A percentile compares a stretch with the other conserved stretches of the same genome.
phyloP scores from a whole-genome alignment of 306 rosid genomes.

The Dicorynia guianensis region DNA sequence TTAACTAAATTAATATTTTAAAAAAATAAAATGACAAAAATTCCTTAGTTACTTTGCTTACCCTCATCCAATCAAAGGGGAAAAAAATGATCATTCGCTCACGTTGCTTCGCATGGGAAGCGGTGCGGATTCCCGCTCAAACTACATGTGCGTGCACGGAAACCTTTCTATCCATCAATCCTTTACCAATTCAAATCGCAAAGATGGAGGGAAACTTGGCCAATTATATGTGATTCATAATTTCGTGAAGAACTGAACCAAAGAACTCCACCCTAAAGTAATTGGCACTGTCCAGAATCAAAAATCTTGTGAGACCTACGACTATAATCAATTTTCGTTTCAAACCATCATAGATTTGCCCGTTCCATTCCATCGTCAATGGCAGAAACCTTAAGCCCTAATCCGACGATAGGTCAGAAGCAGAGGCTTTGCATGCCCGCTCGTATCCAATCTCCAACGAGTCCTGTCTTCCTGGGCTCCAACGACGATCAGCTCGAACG shows the following conservation, averaged over 20 bases:
- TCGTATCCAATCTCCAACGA: conserved; percentile 67
- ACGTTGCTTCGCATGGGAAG: no score
- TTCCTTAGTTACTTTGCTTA: no score
- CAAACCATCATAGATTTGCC: background rate
- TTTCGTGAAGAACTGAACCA: background rate
- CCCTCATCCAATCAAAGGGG: no score
- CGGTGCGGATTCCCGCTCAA: no score
- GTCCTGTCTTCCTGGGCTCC: conserved; percentile 70
- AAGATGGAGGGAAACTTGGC: conserved; percentile 51
- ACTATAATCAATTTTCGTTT: conserved; percentile 27
- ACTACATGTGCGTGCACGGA: no score
- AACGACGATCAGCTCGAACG: conserved; percentile 79
- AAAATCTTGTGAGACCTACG: conserved; percentile 7
- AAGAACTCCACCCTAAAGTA: background rate
- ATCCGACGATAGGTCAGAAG: conserved; percentile 41
- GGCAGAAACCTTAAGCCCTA: conserved; percentile 66
- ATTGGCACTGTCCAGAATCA: background rate
- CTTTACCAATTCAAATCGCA: background rate
- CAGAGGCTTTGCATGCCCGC: conserved; percentile 52
- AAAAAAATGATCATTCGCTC: no score
- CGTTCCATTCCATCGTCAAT: conserved; percentile 28
- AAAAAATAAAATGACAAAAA: no score
- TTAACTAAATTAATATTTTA: no score
- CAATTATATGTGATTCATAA: background rate
- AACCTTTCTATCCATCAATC: no score